Evolutionary conservation across 805 yeast species (phyloP), one percentile per base, ranked within the genome.

Genomic region (Wickerhamiella azymoides): DNA sequence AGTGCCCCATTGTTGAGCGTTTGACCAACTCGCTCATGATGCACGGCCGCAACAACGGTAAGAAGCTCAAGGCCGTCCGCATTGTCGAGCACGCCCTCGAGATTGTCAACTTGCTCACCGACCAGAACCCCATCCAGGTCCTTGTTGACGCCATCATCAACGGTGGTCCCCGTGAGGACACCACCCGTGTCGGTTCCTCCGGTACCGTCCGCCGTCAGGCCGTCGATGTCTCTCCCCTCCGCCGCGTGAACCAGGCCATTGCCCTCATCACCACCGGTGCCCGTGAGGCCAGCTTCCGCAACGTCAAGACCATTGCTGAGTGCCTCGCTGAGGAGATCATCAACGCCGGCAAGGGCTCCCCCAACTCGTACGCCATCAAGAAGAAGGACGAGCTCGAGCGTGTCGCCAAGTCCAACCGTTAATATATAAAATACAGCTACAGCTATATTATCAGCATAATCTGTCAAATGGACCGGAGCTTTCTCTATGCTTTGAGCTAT

Each of bases 31-130:
- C 98, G 57, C 79, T 92, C 70, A 92, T 92, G 98, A 92, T 92
- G 98, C 88, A 92, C 83, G 99, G 99, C 79, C 89, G 97, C 80
- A 92, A 92, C 93, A 92, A 93, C 83, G 99, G 99, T 81, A 92
- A 92, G 82, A 92, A 92, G 79, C 84, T 93, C 73, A 88, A 89
- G 84, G 98, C 99, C 64, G 97, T 92, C 63, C 88, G 97, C 83
- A 92, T 92, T 71, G 86, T 92, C 72, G 84, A 93, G 80, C 98
- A 92, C 80, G 89, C 99, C 63, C 76, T 92, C 69, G 99, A 92
- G 74, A 92, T 92, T 79, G 80, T 92, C 73, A 70, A 80, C 79
- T 88, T 92, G 60, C 80, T 93, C 69, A 86, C 98, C 63, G 99
- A 89, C 73, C 93, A 80, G 74, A 92, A 92, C 94, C 99, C 99